Evolutionary conservation across 108 stramenopile species (phyloP).

Genomic region (Cylindrotheca fusiformis): DNA sequence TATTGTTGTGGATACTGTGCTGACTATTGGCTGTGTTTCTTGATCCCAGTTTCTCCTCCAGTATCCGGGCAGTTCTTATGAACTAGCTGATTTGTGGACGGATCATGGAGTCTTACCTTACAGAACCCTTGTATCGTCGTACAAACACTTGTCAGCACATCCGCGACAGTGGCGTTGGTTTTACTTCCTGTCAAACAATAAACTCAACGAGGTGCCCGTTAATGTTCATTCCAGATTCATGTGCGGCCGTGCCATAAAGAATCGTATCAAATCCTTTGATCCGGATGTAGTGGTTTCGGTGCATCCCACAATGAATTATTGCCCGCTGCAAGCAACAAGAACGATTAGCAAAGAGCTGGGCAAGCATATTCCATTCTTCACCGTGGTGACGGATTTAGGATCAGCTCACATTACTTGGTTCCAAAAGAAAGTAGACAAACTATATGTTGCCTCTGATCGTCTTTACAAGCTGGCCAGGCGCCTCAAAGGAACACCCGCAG

Average conservation of each 20-base stretch:
- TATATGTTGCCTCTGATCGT: slow-evolving; percentile 87
- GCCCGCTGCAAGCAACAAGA: slow-evolving; percentile 59
- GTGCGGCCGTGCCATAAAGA: slow-evolving; percentile 57
- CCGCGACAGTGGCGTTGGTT: slow-evolving; percentile 86
- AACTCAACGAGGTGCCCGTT: slow-evolving; percentile 41
- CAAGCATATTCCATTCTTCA: slow-evolving; percentile 84
- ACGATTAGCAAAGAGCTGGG: slow-evolving; percentile 57
- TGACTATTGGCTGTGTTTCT: neutral
- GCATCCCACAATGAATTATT: slow-evolving; percentile 93
- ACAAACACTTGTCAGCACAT: slow-evolving; percentile 81
- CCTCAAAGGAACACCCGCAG: slow-evolving; percentile 64
- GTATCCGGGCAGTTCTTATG: slow-evolving; percentile 85
- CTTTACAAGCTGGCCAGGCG: slow-evolving; percentile 60
- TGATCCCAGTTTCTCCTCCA: slow-evolving; percentile 67
- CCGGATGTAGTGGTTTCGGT: slow-evolving; percentile 92
- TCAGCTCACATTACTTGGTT: slow-evolving; percentile 95
- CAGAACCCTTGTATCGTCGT: slow-evolving; percentile 53
- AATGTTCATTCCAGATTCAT: slow-evolving; percentile 56
- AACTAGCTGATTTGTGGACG: slow-evolving; percentile 84
- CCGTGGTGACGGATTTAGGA: slow-evolving; percentile 96
- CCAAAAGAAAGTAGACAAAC: slow-evolving; percentile 72
- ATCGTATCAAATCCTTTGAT: slow-evolving; percentile 51
- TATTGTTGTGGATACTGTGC: too few relatives aligned
- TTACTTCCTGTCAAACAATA: slow-evolving; percentile 76
- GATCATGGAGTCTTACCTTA: slow-evolving; percentile 58